Base-by-base conservation (phyloP, 2,329 filamentous ascomycete species). In the Ramularia endophylla region DNA sequence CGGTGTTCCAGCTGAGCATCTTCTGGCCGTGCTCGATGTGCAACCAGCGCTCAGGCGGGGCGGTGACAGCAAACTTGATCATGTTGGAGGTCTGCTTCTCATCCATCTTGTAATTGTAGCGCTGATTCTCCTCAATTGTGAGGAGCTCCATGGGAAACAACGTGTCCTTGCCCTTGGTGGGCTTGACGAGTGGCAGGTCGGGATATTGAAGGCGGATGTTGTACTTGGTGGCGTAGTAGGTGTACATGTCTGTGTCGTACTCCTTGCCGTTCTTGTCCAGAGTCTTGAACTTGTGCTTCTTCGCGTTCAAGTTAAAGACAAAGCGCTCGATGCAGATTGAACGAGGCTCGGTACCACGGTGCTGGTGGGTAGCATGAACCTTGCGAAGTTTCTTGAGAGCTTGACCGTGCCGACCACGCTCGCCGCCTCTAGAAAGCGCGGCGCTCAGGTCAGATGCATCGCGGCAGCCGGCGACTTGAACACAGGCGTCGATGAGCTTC, bases 11-110 rank as follows among this genome's bases (percentile, higher is more conserved):
- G 8, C 79, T 68, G 0, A 90, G 71, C 50, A 83, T 75, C 0
- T 67, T 58, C 7, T 95, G 76, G 12, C 84, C 84, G 3, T 75
- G 61, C 36, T 80, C 67, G 52, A 97, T 88, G 15, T 84, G 78
- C 0, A 61, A 54, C 51, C 78, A 76, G n/a, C 92, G 85, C 20
- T 80, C 61, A 0, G 62, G 60, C 0, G 92, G 92, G 1, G 82
- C 75, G 5, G 84, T 87, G 4, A 95, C 90, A 0, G 90, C 89
- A 55, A 90, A 87, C 63, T 85, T 90, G 69, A 98, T 95, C 92
- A 98, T 98, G 4, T 75, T 67, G 0, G 82, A 69, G 0, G 90
- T 95, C 66, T 94, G 73, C 0, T 58, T 56, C 40, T 80, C 76
- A 37, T 72, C 72, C 34, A 81, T 60, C 62, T 81, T 82, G 58